Evolutionary conservation across 2,329 filamentous ascomycete species (phyloP).

Genomic region (Fusarium illudens): DNA sequence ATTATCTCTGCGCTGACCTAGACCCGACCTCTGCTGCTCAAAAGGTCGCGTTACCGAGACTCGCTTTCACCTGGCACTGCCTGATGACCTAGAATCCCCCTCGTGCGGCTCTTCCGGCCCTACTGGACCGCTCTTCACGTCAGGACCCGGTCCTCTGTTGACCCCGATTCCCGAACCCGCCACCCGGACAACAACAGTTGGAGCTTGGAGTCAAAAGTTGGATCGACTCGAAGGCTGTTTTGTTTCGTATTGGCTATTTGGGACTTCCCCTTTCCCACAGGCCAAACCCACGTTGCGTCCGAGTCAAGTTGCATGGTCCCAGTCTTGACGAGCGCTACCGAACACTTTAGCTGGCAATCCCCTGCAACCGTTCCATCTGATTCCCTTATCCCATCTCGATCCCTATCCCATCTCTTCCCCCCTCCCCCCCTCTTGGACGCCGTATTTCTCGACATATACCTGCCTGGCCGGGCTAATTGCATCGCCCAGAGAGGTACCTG

Average conservation of each 20-base stretch:
- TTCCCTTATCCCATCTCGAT: constrained; percentile 36
- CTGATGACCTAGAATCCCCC: constrained; percentile 19
- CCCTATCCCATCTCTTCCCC: constrained; percentile 32
- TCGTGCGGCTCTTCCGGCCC: constrained; percentile 35
- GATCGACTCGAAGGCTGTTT: constrained; percentile 7
- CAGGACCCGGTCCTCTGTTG: constrained; percentile 7
- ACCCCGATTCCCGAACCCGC: constrained; percentile 24
- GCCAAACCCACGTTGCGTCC: constrained; percentile 9
- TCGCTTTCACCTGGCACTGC: neutral
- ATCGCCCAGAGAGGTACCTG: constrained; percentile 24
- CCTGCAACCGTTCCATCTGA: constrained; percentile 33
- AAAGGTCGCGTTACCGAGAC: neutral
- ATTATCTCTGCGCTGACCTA: constrained; percentile 21
- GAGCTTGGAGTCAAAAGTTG: constrained; percentile 1
- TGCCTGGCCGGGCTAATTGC: constrained; percentile 26
- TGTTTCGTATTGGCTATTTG: constrained; percentile 3
- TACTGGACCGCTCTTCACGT: constrained; percentile 18
- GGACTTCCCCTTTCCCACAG: neutral
- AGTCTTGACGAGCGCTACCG: constrained; percentile 4
- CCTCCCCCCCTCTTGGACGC: constrained; percentile 15
- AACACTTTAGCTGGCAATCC: constrained; percentile 31
- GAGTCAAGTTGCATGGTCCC: constrained; percentile 20
- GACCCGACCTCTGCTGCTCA: constrained; percentile 3
- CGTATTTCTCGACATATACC: constrained; percentile 29
- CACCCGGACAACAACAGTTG: constrained; percentile 14